Evolutionary conservation across 2,329 filamentous ascomycete genomes (phyloP).

Genomic region (Neoascochyta sp.): DNA sequence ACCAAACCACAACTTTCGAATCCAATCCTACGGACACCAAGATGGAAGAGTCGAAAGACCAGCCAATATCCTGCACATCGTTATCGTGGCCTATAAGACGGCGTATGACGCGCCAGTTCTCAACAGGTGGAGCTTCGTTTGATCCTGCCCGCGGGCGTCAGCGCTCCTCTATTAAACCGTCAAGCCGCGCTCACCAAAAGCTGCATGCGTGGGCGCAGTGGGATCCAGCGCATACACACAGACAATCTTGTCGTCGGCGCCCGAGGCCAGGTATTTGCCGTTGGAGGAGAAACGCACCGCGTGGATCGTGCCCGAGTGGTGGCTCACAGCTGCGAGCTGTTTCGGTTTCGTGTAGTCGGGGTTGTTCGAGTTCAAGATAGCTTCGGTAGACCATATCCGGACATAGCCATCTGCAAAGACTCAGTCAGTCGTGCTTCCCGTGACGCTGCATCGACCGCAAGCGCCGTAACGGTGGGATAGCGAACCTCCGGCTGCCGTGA

Average conservation of each 20-base stretch:
- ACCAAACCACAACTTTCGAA: slow-evolving; percentile 98
- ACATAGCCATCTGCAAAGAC: slow-evolving; percentile 76
- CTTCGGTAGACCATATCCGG: slow-evolving; percentile 94
- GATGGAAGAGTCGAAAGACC: slow-evolving; percentile 94
- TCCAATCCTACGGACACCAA: slow-evolving; percentile 94
- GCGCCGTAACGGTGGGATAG: slow-evolving; percentile 14
- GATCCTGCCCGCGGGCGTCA: slow-evolving; percentile 51
- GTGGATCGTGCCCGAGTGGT: slow-evolving; percentile 95
- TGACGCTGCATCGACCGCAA: slow-evolving; percentile 16
- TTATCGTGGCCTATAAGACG: slow-evolving; percentile 96
- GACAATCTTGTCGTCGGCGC: slow-evolving; percentile 97
- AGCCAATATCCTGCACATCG: slow-evolving; percentile 95
- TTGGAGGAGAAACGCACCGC: slow-evolving; percentile 96
- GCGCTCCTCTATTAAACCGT: slow-evolving; percentile 3
- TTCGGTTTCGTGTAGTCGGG: slow-evolving; percentile 71
- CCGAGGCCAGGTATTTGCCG: slow-evolving; percentile 90
- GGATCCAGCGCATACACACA: slow-evolving; percentile 92
- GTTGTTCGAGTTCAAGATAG: slow-evolving; percentile 77
- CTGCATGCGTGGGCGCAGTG: slow-evolving; percentile 69
- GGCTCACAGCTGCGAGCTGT: slow-evolving; percentile 96
- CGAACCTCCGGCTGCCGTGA: slow-evolving; percentile 88
- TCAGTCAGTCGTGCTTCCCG: slow-evolving; percentile 14
- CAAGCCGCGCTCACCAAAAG: slow-evolving; percentile 62
- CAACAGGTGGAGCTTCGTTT: slow-evolving; percentile 85
- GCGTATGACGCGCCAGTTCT: slow-evolving; percentile 96